A percentile compares a stretch with the other conserved stretches of the same genome.
Conservation (phyloP, 2,329 filamentous ascomycete genomes). For the Grosmannia serpens region DNA sequence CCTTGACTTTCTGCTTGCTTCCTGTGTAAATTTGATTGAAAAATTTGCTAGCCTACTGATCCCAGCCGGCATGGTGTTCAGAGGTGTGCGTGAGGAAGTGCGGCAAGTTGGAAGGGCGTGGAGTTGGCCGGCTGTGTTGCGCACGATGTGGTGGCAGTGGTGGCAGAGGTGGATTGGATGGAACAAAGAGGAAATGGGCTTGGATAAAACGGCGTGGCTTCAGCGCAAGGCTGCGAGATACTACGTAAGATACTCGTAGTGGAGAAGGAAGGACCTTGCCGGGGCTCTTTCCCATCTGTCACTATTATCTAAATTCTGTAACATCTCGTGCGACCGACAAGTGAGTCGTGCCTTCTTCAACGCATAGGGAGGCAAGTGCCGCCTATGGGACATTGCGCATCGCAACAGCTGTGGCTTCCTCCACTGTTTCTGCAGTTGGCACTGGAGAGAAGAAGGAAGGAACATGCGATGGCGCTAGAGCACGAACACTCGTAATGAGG, state of each 20-base stretch:
- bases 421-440: conserved; percentile 6
- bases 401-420: neutral
- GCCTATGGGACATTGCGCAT: neutral
- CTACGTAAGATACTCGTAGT: neutral
- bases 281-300: neutral
- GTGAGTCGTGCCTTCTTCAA: neutral
- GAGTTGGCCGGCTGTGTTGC: neutral
- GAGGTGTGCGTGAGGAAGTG: neutral
- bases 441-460: conserved; percentile 4
- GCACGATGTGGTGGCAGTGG: neutral
- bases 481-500: neutral
- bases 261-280: neutral
- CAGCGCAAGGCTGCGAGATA: conserved; percentile 2
- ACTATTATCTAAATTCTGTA: neutral
- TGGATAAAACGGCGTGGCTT: neutral
- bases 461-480: neutral
- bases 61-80: neutral
- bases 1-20: neutral
- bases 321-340: neutral
- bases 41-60: neutral
- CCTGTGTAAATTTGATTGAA: neutral
- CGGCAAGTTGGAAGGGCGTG: neutral
- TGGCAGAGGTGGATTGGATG: neutral
- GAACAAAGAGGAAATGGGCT: neutral
- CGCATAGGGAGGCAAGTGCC: no score